Conservation (phyloP, 179 eudicot genomes). For the Beta lomatogona region DNA sequence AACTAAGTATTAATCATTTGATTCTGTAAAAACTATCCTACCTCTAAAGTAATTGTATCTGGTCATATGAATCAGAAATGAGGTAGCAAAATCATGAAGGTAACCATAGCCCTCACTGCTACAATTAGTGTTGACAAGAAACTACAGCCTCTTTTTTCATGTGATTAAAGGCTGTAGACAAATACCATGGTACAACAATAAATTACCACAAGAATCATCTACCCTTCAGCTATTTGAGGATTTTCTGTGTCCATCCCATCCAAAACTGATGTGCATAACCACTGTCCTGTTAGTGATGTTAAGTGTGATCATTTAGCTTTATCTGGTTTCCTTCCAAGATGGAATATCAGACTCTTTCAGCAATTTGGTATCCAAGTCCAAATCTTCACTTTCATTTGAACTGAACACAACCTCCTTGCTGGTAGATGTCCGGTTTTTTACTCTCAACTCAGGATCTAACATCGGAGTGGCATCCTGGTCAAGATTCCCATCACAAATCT, state of each 20-base stretch:
- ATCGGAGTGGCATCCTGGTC: neutral
- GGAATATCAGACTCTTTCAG: constrained; percentile 11
- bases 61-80: constrained; percentile 31
- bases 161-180: constrained; percentile 13
- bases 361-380: constrained; percentile 2
- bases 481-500: constrained; percentile 9
- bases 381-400: constrained; percentile 21
- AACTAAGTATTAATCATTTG: constrained; percentile 14
- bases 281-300: neutral
- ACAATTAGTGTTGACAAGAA: constrained; percentile 20
- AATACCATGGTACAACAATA: constrained; percentile 11
- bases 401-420: constrained; percentile 15
- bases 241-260: constrained; percentile 16
- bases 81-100: constrained; percentile 27
- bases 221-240: constrained; percentile 12
- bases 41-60: constrained; percentile 30
- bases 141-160: constrained; percentile 24
- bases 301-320: constrained; percentile 16
- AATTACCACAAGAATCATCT: constrained; percentile 13
- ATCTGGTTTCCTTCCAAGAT: constrained; percentile 12
- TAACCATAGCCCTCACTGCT: constrained; percentile 21
- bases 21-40: constrained; percentile 29
- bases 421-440: constrained; percentile 4
- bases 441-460: neutral
- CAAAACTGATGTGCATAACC: constrained; percentile 16